Evolutionary conservation across 768 basidiomycete species (phyloP), one percentile per base, ranked within the genome.

Genomic region (Amyloporia xantha): DNA sequence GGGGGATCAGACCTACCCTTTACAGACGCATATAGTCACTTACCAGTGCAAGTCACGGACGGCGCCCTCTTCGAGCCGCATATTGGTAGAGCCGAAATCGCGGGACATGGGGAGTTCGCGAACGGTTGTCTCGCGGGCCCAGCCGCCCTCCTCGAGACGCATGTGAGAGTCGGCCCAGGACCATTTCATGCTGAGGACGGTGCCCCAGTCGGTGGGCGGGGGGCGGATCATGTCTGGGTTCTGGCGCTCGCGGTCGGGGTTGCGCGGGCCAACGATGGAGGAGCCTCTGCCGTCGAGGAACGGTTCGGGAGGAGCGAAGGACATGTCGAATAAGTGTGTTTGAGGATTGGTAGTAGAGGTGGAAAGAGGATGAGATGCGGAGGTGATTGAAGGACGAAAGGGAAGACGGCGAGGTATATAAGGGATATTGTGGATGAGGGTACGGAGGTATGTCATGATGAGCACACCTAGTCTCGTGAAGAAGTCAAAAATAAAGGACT

Each of bases 11-110:
- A 33, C 30, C 15, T 33, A n/a, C n/a, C n/a, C n/a, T n/a, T n/a
- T n/a, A n/a, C n/a, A n/a, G n/a, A 33, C 15, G 30, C 15, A 33
- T 33, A 33, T 33, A 15, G 15, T 15, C 30, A 33, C 30, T 33
- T 15, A 33, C 68, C 68, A 69, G 53, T 69, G 67, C 11, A 69
- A 60, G 51, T 69, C 68, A 3, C 68, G 61, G 45, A 67, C 58
- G 5, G 66, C 66, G 13, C 68, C 68, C 3, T 64, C 61, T 38
- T 67, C 58, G 9, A 70, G 56, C 21, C 68, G 64, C 67, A 70
- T 67, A 47, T 70, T 62, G 7, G 41, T 59, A 13, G 56, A 60
- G 19, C 71, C 64, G 30, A 45, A 27, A 19, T 45, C 44, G 44
- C 28, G 27, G 17, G 44, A 45, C 28, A 24, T 36, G 7, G 44